Conservation (phyloP, 805 yeast species). For the Candida nanaspora region DNA sequence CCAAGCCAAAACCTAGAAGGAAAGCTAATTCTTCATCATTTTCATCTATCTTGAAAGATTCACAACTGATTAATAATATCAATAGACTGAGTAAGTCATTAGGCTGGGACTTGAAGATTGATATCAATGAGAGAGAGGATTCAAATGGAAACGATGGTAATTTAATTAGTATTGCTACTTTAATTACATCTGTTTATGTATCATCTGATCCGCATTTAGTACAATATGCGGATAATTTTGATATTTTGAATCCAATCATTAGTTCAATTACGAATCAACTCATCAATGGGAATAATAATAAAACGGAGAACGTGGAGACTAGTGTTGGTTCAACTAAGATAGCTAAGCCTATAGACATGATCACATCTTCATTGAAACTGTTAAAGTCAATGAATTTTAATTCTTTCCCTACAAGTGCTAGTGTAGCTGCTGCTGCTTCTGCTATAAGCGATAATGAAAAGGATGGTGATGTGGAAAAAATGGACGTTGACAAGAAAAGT, state of each 20-base stretch:
- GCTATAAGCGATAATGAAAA: not conserved
- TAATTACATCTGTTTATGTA: not conserved
- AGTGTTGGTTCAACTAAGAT: not conserved
- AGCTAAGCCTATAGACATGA: not conserved
- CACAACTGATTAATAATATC: conserved; percentile 4
- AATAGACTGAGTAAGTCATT: conserved; percentile 2
- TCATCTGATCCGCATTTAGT: not conserved
- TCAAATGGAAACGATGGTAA: not conserved
- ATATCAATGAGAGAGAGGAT: not conserved
- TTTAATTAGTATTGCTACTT: not conserved
- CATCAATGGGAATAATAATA: not conserved
- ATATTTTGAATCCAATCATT: not conserved
- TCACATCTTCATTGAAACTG: not conserved
- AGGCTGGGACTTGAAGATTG: not conserved
- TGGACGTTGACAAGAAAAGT: too few species aligned
- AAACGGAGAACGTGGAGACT: not conserved
- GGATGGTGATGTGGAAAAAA: not conserved
- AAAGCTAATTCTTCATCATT: not conserved
- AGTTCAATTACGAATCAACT: not conserved
- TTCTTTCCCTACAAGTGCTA: not conserved
- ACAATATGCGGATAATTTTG: not conserved
- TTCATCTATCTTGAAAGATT: conserved; percentile 10
- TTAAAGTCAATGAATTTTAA: not conserved
- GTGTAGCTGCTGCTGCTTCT: not conserved
- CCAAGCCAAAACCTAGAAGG: too few species aligned